These are phyloP conservation scores for Dichotomopilus funicola DNA, from an alignment of 2,329 filamentous ascomycete genomes.

Conservation along the genomic window DNA sequence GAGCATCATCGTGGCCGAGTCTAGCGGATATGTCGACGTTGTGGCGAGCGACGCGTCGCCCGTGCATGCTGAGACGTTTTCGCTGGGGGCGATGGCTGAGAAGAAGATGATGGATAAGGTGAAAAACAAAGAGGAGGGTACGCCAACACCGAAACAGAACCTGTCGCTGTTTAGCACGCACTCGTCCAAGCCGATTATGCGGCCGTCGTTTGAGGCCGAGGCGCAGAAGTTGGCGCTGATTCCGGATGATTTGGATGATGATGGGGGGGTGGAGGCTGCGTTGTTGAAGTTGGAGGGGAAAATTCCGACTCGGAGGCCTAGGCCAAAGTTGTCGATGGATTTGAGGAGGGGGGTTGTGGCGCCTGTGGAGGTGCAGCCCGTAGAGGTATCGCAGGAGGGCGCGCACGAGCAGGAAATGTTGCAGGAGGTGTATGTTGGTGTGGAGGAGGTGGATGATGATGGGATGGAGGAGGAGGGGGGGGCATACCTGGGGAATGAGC, in stretches of 20 bases:
- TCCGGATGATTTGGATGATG: slow-evolving; percentile 70
- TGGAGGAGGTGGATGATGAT: slow-evolving; percentile 18
- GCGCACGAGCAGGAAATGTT: too few species aligned
- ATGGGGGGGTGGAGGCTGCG: slow-evolving; percentile 88
- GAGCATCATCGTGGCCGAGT: slow-evolving; percentile 33
- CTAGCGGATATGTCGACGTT: slow-evolving; percentile 40
- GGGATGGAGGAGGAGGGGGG: slow-evolving; percentile 35
- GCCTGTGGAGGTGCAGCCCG: not conserved
- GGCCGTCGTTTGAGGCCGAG: slow-evolving; percentile 79
- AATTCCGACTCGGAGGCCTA: slow-evolving; percentile 50
- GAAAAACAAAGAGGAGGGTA: too few species aligned
- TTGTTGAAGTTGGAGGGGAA: slow-evolving; percentile 87
- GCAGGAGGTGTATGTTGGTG: not conserved
- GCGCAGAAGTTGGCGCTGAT: slow-evolving; percentile 82
- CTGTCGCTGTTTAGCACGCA: slow-evolving; percentile 55
- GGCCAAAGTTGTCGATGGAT: slow-evolving; percentile 37
- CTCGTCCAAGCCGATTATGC: slow-evolving; percentile 56
- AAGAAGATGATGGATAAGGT: slow-evolving; percentile 21
- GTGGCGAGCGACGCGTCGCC: slow-evolving; percentile 38
- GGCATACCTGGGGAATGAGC: slow-evolving; percentile 41
- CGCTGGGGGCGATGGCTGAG: slow-evolving; percentile 52
- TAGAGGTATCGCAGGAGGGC: too few species aligned
- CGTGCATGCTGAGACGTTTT: slow-evolving; percentile 43
- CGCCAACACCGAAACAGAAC: slow-evolving; percentile 27
- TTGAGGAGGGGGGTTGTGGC: slow-evolving; percentile 17